Percentiles rank a stretch among this genome's conserved stretches.
These are phyloP conservation scores for Cyclotella baltica DNA, from an alignment of 108 stramenopile species.

Conservation along the genomic window DNA sequence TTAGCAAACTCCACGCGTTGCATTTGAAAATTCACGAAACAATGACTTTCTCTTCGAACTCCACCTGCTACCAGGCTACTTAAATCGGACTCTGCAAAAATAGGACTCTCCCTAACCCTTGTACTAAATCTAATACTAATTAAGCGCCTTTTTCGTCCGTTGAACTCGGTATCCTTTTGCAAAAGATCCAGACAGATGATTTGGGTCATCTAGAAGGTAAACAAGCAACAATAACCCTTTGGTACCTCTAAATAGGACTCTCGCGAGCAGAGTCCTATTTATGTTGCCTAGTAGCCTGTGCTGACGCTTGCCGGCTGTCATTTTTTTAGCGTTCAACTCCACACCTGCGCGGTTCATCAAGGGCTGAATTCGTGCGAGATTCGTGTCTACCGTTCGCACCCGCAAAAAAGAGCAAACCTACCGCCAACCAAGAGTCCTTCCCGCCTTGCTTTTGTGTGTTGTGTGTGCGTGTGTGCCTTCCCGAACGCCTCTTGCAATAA, in stretches of 20 bases:
- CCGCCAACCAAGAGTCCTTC: neutral
- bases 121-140: too few relatives aligned
- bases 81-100: too few relatives aligned
- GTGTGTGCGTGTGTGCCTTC: too few relatives aligned
- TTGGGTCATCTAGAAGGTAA: too few relatives aligned
- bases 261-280: too few relatives aligned
- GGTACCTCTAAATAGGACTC: too few relatives aligned
- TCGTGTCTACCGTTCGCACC: neutral
- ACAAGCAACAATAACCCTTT: too few relatives aligned
- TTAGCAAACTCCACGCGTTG: conserved; percentile 12
- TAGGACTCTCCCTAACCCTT: too few relatives aligned
- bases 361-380: neutral
- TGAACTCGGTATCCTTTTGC: too few relatives aligned
- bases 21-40: conserved; percentile 5
- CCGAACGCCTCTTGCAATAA: neutral
- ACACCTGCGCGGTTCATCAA: neutral
- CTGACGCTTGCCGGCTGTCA: neutral
- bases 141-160: too few relatives aligned
- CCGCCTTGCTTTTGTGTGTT: too few relatives aligned
- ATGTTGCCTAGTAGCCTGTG: neutral
- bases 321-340: neutral
- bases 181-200: too few relatives aligned
- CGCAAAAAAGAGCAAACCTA: neutral
- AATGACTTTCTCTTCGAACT: neutral
- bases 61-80: neutral